Evolutionary conservation across 2,329 filamentous ascomycete species (phyloP), one percentile per base, ranked within the genome.

Genomic region (Microsporum canis): DNA sequence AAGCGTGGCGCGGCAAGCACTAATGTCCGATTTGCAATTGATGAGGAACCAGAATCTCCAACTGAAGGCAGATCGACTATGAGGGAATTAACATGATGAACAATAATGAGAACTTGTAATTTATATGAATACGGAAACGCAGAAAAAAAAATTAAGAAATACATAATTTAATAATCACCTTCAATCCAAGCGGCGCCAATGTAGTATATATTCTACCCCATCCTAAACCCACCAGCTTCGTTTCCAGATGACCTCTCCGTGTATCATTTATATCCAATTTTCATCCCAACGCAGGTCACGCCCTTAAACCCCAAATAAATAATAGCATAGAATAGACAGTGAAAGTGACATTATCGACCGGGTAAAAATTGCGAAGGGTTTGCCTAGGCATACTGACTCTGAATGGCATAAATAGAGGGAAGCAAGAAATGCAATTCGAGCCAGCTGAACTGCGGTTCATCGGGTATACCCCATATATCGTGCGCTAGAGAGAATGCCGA

Each of bases 1-100:
- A 51, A 63, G 33, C 62, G 63, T 39, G 65, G 62, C 55, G 64
- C 66, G 33, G 38, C 67, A 29, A 70, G 69, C n/a, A 71, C 71
- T 33, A 76, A 68, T 61, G 74, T 76, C 47, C 73, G 74, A 7
- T 76, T 76, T 60, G 74, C 61, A 14, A 62, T 70, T 41, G 73
- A 75, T 59, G 70, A 75, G 57, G 73, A 74, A 49, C 74, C 74
- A 1, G 70, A 74, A 61, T 76, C 74, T 39, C 74, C 74, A 5
- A 73, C 70, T 3, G 73, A 75, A 57, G 72, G 72, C 34, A 69
- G 72, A 60, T 76, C 74, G 8, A 55, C 51, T 17, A 31, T 8
- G 14, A 55, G 31, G 31, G 51, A 55, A 3, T 6, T 55, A 36
- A 49, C 23, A 29, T 49, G 7, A 51, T 29, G 45, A 43, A n/a